Base-by-base conservation (phyloP, 2,329 filamentous ascomycete species). In the Cordyceps pruinosa region DNA sequence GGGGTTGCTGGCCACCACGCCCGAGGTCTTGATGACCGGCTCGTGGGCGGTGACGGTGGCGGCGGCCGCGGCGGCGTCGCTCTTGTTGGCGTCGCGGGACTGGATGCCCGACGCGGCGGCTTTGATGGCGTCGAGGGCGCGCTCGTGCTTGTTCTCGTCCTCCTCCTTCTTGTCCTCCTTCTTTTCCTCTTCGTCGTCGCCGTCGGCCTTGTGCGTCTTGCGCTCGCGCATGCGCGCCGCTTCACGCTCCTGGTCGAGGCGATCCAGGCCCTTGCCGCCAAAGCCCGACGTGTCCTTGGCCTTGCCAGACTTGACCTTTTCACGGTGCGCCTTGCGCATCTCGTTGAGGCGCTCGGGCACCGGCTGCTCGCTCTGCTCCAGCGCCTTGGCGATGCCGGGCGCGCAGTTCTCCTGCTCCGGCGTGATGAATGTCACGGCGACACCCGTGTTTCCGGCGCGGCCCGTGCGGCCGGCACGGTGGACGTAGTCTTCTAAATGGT, bases 401-500 rank as follows among this genome's bases (percentile, higher is more conserved):
- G 94, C 88, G 67, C 89, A 97, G 61, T 90, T 90, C 68, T 96
- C 92, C 70, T 99, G 92, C 47, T 95, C 89, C 42, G 90, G 87
- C 0, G 90, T 95, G 58, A 99, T 78, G 68, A 97, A 96, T 0
- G 94, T 99, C 51, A 99, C 89, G 0, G 94, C 94, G 39, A 91
- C 96, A 61, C 94, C 94, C 23, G 85, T 96, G 66, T 97, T 96
- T 41, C 94, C 94, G 46, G 94, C 94, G 68, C 94, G 87, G 12
- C 94, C 94, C 8, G 94, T 97, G 65, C 94, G 89, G 48, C 94
- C 94, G 56, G 89, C 90, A 61, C 94, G 87, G 70, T 97, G 94
- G 41, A 97, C 93, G 66, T 97, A 97, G 68, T 97, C 94, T 73
- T 99, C 94, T 60, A 96, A 73, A 73, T 97, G 92, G 66, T 96